Evolutionary conservation across 805 yeast species (phyloP).

Genomic region (Wickerhamomyces rabaulensis): DNA sequence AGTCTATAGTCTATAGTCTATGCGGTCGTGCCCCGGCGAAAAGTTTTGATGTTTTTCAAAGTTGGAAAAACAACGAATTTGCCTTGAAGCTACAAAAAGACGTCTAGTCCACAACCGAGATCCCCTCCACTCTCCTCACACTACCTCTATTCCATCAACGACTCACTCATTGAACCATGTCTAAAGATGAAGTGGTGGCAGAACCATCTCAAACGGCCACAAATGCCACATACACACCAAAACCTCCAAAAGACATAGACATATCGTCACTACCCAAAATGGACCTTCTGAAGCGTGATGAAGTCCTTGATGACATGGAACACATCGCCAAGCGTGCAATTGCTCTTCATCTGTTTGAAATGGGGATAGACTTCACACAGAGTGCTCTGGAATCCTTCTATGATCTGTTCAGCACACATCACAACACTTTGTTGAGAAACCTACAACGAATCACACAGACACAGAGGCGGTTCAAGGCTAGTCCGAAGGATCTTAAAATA

Average conservation of each 20-base stretch:
- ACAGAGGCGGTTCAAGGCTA: constrained; percentile 55
- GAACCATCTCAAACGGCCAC: background rate
- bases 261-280: background rate
- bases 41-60: background rate
- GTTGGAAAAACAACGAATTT: background rate
- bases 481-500: constrained; percentile 45
- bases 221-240: background rate
- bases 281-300: constrained; percentile 1
- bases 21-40: background rate
- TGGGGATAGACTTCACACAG: constrained; percentile 26
- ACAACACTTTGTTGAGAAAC: constrained; percentile 33
- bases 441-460: constrained; percentile 48
- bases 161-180: background rate
- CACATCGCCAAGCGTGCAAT: constrained; percentile 28
- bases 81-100: background rate
- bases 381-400: constrained; percentile 36
- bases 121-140: no score
- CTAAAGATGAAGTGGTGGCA: background rate
- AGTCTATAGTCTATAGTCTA: no score
- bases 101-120: no score
- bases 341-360: constrained; percentile 30
- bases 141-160: no score
- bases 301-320: constrained; percentile 25
- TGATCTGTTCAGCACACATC: constrained; percentile 28
- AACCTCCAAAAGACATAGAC: background rate